Conservation (phyloP, 306 rosid species). For the Cucumis cinereus region DNA sequence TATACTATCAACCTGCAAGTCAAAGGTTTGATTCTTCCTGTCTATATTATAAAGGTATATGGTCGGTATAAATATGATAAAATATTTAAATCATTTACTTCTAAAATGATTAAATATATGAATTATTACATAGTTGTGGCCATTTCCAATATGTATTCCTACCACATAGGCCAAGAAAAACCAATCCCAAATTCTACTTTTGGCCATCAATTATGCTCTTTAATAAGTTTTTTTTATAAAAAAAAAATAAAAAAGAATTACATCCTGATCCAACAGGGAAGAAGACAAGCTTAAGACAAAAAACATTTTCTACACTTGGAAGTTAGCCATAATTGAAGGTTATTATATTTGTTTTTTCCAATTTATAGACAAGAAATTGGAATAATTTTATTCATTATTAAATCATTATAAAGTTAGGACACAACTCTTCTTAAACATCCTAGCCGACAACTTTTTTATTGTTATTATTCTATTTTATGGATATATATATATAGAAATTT, state of each 20-base stretch:
- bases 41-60: too few relatives aligned
- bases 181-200: neutral
- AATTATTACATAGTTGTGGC: neutral
- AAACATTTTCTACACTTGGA: neutral
- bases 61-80: neutral
- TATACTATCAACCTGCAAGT: too few relatives aligned
- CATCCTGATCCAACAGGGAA: neutral
- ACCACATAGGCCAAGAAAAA: neutral
- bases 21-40: too few relatives aligned
- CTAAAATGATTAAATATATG: neutral
- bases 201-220: neutral
- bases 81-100: neutral
- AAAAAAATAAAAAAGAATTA: neutral
- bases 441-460: neutral
- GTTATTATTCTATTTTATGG: neutral
- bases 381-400: neutral
- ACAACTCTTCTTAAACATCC: neutral
- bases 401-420: neutral
- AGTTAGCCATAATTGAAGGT: neutral
- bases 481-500: neutral
- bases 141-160: neutral
- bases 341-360: neutral
- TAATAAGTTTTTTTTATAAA: neutral
- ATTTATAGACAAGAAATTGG: neutral
- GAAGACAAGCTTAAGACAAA: slow-evolving; percentile 2